These are phyloP conservation scores for Aspergillus tubingensis DNA, from an alignment of 2,329 filamentous ascomycete species.

Conservation along the genomic window DNA sequence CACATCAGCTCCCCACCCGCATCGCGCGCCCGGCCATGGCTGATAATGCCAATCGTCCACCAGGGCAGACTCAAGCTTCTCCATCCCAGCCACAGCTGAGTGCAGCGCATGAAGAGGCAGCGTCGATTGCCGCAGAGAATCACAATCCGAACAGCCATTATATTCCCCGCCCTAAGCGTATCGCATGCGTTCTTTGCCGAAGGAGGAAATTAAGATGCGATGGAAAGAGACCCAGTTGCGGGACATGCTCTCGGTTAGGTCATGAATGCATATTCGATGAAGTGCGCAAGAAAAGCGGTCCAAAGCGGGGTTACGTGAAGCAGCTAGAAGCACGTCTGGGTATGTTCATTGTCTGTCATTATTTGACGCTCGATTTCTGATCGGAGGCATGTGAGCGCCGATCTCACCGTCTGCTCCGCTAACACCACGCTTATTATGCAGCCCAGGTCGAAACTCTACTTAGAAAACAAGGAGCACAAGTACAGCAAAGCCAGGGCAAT, in stretches of 20 bases:
- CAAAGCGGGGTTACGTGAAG: constrained; percentile 93
- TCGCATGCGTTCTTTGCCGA: constrained; percentile 91
- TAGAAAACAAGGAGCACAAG: constrained; percentile 69
- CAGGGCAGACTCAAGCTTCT: constrained; percentile 44
- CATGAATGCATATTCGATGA: constrained; percentile 91
- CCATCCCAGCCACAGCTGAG: constrained; percentile 24
- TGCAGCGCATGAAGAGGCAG: constrained; percentile 18
- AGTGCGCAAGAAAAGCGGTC: constrained; percentile 89
- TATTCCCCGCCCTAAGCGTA: constrained; percentile 81
- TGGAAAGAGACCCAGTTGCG: constrained; percentile 79
- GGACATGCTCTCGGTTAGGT: constrained; percentile 81
- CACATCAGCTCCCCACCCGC: not conserved
- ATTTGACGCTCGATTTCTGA: not conserved
- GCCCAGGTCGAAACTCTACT: constrained; percentile 92
- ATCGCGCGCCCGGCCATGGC: constrained; percentile 32
- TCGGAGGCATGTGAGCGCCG: not conserved
- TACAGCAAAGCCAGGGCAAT: constrained; percentile 30
- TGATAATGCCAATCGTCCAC: constrained; percentile 61
- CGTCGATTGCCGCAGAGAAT: constrained; percentile 35
- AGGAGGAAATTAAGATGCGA: constrained; percentile 92
- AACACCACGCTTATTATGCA: constrained; percentile 40
- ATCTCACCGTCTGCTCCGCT: constrained; percentile 7
- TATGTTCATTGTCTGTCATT: constrained; percentile 51
- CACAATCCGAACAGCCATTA: constrained; percentile 55
- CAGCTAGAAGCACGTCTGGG: constrained; percentile 88